phyloP scores from a whole-genome alignment of 129 eudicot genomes.

The Saussurea involucrata region DNA sequence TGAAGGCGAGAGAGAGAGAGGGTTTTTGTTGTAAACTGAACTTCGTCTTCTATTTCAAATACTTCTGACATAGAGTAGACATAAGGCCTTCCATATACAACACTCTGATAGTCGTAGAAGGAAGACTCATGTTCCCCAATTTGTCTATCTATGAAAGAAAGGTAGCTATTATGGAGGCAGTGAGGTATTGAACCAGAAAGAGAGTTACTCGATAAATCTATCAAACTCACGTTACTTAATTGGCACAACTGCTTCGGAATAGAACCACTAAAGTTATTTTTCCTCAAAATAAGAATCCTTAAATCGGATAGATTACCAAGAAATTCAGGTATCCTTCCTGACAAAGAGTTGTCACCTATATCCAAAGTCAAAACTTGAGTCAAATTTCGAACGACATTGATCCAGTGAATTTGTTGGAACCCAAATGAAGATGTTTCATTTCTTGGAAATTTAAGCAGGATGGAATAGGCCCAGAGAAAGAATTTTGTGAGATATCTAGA shows the following conservation, averaged over 20 bases:
- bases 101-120: background rate
- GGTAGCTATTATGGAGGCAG: background rate
- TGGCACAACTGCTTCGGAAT: conserved; percentile 18
- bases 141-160: background rate
- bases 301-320: background rate
- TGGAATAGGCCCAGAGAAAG: conserved; percentile 18
- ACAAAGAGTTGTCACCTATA: conserved; percentile 12
- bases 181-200: conserved; percentile 26
- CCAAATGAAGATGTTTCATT: conserved; percentile 17
- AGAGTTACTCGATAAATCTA: conserved; percentile 18
- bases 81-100: background rate
- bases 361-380: conserved; percentile 17
- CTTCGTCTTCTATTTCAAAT: background rate
- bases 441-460: background rate
- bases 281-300: conserved; percentile 16
- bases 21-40: conserved; percentile 14
- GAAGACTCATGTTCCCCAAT: no score
- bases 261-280: conserved; percentile 7
- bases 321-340: conserved; percentile 11
- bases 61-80: no score
- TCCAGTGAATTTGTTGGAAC: conserved; percentile 18
- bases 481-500: conserved; percentile 22
- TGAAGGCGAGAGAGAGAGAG: background rate
- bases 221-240: conserved; percentile 3
- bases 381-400: background rate